phyloP scores from a whole-genome alignment of 2,329 filamentous ascomycete genomes.

The Diaporthe amygdali region DNA sequence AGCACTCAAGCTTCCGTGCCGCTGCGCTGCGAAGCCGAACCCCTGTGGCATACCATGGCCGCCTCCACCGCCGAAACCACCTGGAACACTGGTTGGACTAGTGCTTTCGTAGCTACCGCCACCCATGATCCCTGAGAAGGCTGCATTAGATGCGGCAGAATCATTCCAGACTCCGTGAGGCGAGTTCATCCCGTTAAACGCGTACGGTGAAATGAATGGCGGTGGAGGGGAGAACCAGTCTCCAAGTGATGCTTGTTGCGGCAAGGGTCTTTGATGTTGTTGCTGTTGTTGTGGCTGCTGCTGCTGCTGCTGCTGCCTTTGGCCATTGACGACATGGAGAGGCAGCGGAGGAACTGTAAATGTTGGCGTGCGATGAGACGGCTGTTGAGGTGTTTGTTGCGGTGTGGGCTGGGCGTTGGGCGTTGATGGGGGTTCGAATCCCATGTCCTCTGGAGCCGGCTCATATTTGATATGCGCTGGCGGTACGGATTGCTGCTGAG shows the following conservation, averaged over 20 bases:
- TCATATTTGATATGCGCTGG: conserved; percentile 31
- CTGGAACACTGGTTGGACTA: conserved; percentile 26
- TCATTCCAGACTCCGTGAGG: conserved; percentile 46
- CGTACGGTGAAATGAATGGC: conserved; percentile 59
- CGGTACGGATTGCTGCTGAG: conserved; percentile 21
- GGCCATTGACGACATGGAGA: conserved; percentile 33
- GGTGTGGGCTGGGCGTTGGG: conserved; percentile 25
- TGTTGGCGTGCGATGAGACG: conserved; percentile 32
- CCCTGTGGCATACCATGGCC: conserved; percentile 27
- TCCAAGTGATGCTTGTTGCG: conserved; percentile 44
- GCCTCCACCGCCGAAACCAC: conserved; percentile 30
- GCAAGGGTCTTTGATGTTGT: conserved; percentile 48
- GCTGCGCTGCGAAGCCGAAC: conserved; percentile 47
- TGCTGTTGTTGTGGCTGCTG: conserved; percentile 34
- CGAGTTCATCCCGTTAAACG: conserved; percentile 47
- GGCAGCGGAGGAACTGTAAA: conserved; percentile 48
- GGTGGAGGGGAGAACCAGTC: conserved; percentile 60
- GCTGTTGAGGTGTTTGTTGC: conserved; percentile 30
- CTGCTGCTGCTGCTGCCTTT: conserved; percentile 23
- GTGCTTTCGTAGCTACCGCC: conserved; percentile 20
- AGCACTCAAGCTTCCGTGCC: conserved; percentile 74
- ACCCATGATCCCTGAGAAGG: conserved; percentile 31
- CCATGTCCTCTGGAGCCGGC: conserved; percentile 24
- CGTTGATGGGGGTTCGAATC: conserved; percentile 25
- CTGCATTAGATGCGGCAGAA: conserved; percentile 31